These are phyloP conservation scores for Eucalyptus melliodora DNA, from an alignment of 345 rosid species.

Conservation along the genomic window DNA sequence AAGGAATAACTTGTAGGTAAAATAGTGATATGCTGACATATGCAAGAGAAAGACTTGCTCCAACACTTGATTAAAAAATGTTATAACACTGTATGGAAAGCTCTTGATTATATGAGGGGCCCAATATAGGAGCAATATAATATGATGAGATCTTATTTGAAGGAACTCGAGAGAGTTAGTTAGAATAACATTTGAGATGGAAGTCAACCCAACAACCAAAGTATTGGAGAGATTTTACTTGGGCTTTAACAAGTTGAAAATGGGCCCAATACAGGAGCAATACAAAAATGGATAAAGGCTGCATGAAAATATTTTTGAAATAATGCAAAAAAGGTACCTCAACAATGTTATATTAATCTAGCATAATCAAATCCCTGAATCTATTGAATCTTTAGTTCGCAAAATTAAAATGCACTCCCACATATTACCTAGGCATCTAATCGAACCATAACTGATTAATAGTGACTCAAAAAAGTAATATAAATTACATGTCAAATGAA, in stretches of 20 bases:
- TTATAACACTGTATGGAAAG: not conserved
- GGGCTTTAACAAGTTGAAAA: not conserved
- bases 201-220: not conserved
- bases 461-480: not conserved
- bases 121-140: not conserved
- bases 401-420: not conserved
- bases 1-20: not conserved
- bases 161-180: not conserved
- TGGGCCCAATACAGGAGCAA: not conserved
- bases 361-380: fast-evolving
- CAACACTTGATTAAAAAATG: not conserved
- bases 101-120: not conserved
- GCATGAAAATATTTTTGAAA: not conserved
- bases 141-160: not conserved
- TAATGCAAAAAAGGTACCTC: not conserved
- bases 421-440: not conserved
- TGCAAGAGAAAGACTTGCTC: not conserved
- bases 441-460: too few species aligned
- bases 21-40: not conserved
- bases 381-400: not conserved
- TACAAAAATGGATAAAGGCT: not conserved
- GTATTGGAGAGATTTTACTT: not conserved
- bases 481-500: not conserved
- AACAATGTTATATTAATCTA: not conserved
- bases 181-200: not conserved